phyloP scores from a whole-genome alignment of 2,329 filamentous ascomycete species.

The Elsinoe perseae region DNA sequence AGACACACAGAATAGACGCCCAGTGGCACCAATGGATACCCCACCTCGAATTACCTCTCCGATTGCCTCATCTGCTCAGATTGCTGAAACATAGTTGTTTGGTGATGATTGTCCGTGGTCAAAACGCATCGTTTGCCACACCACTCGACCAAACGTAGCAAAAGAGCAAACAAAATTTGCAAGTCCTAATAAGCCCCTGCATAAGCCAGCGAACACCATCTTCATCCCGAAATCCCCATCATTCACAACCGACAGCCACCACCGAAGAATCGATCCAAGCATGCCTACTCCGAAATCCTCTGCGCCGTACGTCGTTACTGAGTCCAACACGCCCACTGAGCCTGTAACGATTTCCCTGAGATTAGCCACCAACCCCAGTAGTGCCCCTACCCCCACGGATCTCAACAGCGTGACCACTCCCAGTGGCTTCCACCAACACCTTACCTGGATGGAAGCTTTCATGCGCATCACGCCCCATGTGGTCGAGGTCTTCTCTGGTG shows the following conservation, averaged over 20 bases:
- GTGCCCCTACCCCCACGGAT: no score
- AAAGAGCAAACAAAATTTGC: not conserved
- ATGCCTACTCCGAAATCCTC: not conserved
- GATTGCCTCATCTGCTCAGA: not conserved
- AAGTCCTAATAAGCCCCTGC: not conserved
- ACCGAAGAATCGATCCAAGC: not conserved
- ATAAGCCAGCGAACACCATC: not conserved
- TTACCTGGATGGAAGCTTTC: no score
- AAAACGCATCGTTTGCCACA: not conserved
- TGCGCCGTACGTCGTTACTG: not conserved
- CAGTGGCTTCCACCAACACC: no score
- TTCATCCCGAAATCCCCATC: not conserved
- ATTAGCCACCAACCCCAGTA: no score
- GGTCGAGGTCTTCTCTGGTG: no score
- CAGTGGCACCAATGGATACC: not conserved
- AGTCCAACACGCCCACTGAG: no score
- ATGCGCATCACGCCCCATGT: no score
- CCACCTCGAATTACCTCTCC: not conserved
- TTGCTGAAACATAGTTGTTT: not conserved
- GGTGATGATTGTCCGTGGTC: not conserved
- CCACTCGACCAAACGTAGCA: not conserved
- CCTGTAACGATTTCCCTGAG: no score
- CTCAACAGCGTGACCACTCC: no score
- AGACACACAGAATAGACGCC: constrained; percentile 3
- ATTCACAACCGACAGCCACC: not conserved